Conservation (phyloP, 495 filamentous ascomycete species). For the Trypethelium eluteriae region DNA sequence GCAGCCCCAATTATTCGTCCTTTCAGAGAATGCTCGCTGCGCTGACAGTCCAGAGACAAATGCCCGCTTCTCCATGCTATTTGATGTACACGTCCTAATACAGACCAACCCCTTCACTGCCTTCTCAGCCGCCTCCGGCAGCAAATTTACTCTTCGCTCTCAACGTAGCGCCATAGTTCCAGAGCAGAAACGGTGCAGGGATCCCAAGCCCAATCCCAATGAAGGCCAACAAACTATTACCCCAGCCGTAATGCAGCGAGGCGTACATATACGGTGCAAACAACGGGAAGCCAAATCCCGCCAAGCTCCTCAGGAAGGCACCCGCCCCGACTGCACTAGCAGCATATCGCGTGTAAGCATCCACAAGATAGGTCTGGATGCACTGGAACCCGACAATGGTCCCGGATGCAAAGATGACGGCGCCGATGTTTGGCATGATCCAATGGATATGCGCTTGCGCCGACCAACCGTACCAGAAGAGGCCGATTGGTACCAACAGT, state of each 20-base stretch:
- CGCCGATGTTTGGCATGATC: slow-evolving; percentile 67
- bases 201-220: slow-evolving; percentile 48
- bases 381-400: slow-evolving; percentile 61
- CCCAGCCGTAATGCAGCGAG: slow-evolving; percentile 54
- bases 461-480: slow-evolving; percentile 69
- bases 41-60: not conserved
- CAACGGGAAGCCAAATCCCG: slow-evolving; percentile 70
- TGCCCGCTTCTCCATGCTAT: not conserved
- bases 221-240: slow-evolving; percentile 55
- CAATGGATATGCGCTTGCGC: slow-evolving; percentile 56
- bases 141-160: slow-evolving; percentile 53
- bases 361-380: slow-evolving; percentile 69
- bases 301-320: slow-evolving; percentile 57
- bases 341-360: slow-evolving; percentile 66
- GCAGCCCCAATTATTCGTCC: no score
- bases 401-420: slow-evolving; percentile 49
- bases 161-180: slow-evolving; percentile 50
- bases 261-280: slow-evolving; percentile 44
- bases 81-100: not conserved
- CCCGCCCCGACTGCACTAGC: slow-evolving; percentile 64
- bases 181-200: slow-evolving; percentile 54
- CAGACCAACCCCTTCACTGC: not conserved
- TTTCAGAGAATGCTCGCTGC: no score
- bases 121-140: slow-evolving; percentile 39
- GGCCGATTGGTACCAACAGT: slow-evolving; percentile 52